Base-by-base conservation (phyloP, 352 stramenopile genomes). In the Poterioochromonas sp. region DNA sequence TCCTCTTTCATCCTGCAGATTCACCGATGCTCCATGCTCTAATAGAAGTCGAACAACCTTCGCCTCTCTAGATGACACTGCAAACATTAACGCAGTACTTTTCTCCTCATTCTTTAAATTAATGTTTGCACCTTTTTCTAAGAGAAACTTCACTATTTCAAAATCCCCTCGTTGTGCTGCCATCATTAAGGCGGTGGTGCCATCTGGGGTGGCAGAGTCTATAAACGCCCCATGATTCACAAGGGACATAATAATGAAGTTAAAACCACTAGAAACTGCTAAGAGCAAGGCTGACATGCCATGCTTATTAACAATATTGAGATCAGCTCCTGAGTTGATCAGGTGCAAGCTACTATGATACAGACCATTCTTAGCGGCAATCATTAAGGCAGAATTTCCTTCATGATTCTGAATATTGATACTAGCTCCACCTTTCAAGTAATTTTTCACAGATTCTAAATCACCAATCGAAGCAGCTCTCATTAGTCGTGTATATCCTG, bases 71-170 rank as follows among this genome's bases (percentile, higher is more conserved):
- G 29, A 40, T 12, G n/a, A 32, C 2, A 8, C 47, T 44, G 63
- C 63, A 5, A 47, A 15, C 63, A 73, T 73, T 29, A 73, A 32
- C 3, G 63, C 11, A 47, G 63, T 73, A 15, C 8, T 44, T 11
- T 29, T 29, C 12, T 2, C 26, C 0, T 39, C 37, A 58, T 2
- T 54, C 1, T 37, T 35, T 54, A 8, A 34, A 74, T 74, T 74
- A 37, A 74, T n/a, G 29, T 54, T n/a, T 12, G 40, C 65, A 54
- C 65, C 65, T n/a, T 54, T 29, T 18, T 74, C 29, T 18, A 74
- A 20, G 2, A 74, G 65, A 3, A 51, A 15, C 11, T 54, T 1
- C 1, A 74, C 43, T 15, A 74, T 15, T 37, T 29, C 1, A 54
- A 3, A 8, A 1, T 1, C 1, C 12, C 65, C 65, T 58, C 29